Evolutionary conservation across 2,329 filamentous ascomycete species (phyloP).

Genomic region (Sclerotinia minor): DNA sequence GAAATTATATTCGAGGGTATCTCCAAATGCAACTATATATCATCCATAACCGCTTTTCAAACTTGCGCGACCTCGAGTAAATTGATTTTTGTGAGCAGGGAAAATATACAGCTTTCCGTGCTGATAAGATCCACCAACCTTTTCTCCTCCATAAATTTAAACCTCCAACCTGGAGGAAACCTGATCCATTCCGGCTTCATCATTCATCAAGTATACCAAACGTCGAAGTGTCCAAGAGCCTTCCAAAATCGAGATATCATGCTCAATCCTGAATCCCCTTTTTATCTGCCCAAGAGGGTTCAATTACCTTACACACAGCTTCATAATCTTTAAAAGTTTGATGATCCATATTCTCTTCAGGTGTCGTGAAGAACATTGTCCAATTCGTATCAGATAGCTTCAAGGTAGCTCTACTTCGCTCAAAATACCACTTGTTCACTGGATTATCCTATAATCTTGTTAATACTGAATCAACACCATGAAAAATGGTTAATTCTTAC

Average conservation of each 20-base stretch:
- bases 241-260: too few relatives aligned
- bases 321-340: slow-evolving; percentile 68
- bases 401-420: slow-evolving; percentile 79
- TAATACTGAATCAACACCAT: background rate
- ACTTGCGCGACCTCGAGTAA: background rate
- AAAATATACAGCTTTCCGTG: background rate
- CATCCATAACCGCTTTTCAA: background rate
- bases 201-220: background rate
- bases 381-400: slow-evolving; percentile 81
- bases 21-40: slow-evolving; percentile 8
- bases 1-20: background rate
- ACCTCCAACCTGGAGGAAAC: too few relatives aligned
- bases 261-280: slow-evolving; percentile 58
- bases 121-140: background rate
- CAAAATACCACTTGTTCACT: slow-evolving; percentile 99
- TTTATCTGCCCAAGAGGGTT: slow-evolving; percentile 63
- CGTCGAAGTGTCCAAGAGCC: background rate
- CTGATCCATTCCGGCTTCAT: too few relatives aligned
- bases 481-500: background rate
- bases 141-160: background rate
- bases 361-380: slow-evolving; percentile 98
- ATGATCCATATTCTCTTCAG: slow-evolving; percentile 57
- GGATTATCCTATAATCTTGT: slow-evolving; percentile 68
- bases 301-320: slow-evolving; percentile 66
- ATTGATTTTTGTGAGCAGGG: background rate